Base-by-base conservation (phyloP, 2,329 filamentous ascomycete genomes). In the Dothideomycetes sp. region DNA sequence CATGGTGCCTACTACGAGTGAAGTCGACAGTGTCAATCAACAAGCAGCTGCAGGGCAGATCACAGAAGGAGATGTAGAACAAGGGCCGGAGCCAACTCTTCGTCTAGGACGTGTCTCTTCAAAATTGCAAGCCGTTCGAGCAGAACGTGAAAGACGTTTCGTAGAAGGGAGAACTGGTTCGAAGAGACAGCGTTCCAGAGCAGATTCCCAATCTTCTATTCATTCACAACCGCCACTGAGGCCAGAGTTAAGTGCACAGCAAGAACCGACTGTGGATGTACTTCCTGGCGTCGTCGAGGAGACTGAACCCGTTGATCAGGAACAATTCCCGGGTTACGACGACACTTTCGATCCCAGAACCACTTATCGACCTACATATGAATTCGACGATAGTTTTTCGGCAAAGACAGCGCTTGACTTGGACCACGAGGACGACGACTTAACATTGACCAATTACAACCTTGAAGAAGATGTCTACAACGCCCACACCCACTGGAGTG, bases 401-500 rank as follows among this genome's bases (percentile, higher is more conserved):
- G 35, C 29, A 8, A 23, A 35, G 4, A 43, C 40, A 2, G 40
- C 32, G 3, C 17, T 36, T 2, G 35, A 38, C 9, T 16, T 28
- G 4, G 3, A 17, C 4, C 27, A 16, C 17, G 8, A 19, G 4
- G 41, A 44, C 13, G 40, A 35, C 11, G 32, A 35, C 4, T n/a
- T 35, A 17, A 33, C 33, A 1, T 17, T 38, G 3, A 38, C 19
- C 16, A 17, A 32, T 16, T 18, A 38, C 19, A 27, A 12, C 4
- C 15, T 27, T 4, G 41, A 44, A 29, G 34, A 39, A 1, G 41
- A 44, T 12, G 23, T 44, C 17, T 32, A 44, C 30, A 39, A 44
- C n/a, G 28, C 29, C 1, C 41, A 39, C 12, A 44, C 33, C 0
- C 34, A 33, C 12, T 44, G 41, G 41, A 28, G 25, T 4, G 33